Percentiles rank a stretch among this genome's conserved stretches.
Conservation (phyloP, 2,329 filamentous ascomycete genomes). For the Ophiosphaerella herpotricha region DNA sequence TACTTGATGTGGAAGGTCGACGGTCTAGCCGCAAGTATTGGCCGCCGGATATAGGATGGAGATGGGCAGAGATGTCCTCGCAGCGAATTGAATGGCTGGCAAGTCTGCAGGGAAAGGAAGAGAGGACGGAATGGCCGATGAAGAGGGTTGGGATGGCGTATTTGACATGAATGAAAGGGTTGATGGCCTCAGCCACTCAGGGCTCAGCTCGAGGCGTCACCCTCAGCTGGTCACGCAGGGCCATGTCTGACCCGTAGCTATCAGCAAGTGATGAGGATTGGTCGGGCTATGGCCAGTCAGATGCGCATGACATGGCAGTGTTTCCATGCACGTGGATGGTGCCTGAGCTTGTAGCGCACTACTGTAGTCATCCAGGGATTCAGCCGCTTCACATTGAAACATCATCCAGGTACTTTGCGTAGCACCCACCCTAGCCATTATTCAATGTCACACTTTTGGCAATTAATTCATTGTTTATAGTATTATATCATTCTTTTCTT, state of each 20-base stretch:
- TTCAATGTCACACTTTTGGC: background rate
- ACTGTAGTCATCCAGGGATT: slow-evolving; percentile 8
- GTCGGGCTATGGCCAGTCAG: slow-evolving; percentile 28
- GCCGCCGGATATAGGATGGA: slow-evolving; percentile 6
- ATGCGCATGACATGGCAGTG: slow-evolving; percentile 12
- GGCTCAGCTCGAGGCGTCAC: slow-evolving; percentile 35
- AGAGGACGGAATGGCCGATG: slow-evolving; percentile 5
- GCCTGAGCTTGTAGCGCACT: slow-evolving; percentile 8
- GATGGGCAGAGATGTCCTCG: slow-evolving; percentile 3
- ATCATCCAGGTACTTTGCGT: background rate
- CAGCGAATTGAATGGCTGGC: slow-evolving; percentile 13
- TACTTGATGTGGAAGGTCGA: slow-evolving; percentile 27
- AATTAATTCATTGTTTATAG: slow-evolving; percentile 12
- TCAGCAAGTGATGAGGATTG: slow-evolving; percentile 32
- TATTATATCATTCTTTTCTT: slow-evolving; percentile 24
- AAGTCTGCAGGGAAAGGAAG: slow-evolving; percentile 5
- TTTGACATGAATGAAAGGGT: slow-evolving; percentile 23
- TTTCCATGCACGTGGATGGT: slow-evolving; percentile 10
- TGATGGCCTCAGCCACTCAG: slow-evolving; percentile 35
- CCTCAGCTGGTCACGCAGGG: slow-evolving; percentile 31
- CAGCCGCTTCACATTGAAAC: background rate
- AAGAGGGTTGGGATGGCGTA: slow-evolving; percentile 6
- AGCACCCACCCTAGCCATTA: too few relatives aligned
- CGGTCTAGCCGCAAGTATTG: slow-evolving; percentile 9
- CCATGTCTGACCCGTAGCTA: slow-evolving; percentile 27